Evolutionary conservation across 169 alveolate species (phyloP), one percentile per base, ranked within the genome.

Genomic region (Eimeria falciformis): DNA sequence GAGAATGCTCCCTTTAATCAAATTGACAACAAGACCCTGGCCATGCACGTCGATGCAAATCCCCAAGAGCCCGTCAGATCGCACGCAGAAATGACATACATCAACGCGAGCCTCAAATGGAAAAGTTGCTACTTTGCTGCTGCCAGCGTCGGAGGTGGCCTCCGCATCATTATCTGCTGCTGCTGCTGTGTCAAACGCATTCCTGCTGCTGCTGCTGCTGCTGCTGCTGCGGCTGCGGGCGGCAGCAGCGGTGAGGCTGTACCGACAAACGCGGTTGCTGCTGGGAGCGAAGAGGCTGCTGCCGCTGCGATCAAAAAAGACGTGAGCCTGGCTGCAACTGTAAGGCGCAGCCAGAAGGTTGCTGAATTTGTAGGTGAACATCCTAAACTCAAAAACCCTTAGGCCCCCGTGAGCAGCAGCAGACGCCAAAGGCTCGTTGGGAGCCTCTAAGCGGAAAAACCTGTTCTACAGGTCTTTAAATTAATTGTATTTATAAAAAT

Each of bases 331-430:
- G 87, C 95, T 91, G 37, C 93, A 27, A 62, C 88, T 56, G 56
- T 91, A 83, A 11, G 96, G 94, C 33, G 94, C 86, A 7, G 90
- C 93, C 69, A 95, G 75, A 12, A 83, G 85, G 66, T 94, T 95
- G 77, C 90, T 56, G 88, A 94, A 95, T 12, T 91, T 66, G 50
- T 93, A 93, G 78, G 93, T 56, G 81, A 86, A 78, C 79, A 91
- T 69, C n/a, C 12, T 47, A 47, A 46, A 68, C 25, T 18, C 56
- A 18, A 18, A 68, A 62, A 11, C 83, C 83, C 83, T 73, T 5
- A 4, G 17, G 21, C 83, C 56, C 58, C 21, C 55, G 21, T 3
- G n/a, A 33, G 18, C 12, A 37, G 6, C 83, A 18, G n/a, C n/a
- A n/a, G n/a, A n/a, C n/a, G n/a, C n/a, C n/a, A n/a, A n/a, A n/a